Conservation (phyloP, 768 basidiomycete species). For the Tricholoma sp. region DNA sequence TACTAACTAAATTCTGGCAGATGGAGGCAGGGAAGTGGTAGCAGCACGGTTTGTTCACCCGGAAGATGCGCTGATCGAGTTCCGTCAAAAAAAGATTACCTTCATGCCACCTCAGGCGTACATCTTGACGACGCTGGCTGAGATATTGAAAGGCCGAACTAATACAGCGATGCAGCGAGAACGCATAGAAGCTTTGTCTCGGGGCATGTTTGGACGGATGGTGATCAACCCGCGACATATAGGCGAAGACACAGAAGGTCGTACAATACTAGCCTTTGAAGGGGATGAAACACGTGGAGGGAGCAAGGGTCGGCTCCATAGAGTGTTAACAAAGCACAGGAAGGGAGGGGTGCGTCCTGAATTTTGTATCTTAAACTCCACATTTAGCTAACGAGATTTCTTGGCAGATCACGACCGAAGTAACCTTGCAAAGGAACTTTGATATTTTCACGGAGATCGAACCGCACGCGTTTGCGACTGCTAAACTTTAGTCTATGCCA, state of each 20-base stretch:
- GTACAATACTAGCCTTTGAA: conserved; percentile 54
- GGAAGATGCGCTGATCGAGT: conserved; percentile 45
- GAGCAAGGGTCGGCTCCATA: conserved; percentile 52
- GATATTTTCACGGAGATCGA: conserved; percentile 57
- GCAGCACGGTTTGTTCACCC: conserved; percentile 65
- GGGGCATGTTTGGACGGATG: conserved; percentile 56
- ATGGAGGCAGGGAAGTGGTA: conserved; percentile 67
- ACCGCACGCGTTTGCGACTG: conserved; percentile 19
- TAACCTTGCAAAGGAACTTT: conserved; percentile 57
- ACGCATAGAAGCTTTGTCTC: conserved; percentile 41
- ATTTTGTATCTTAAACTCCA: background rate
- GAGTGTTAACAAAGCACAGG: conserved; percentile 43
- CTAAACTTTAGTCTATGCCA: conserved; percentile 24
- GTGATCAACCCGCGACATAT: conserved; percentile 47
- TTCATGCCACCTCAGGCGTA: conserved; percentile 78
- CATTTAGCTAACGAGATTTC: conserved; percentile 3
- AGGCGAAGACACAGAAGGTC: conserved; percentile 37
- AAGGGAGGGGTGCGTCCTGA: conserved; percentile 44
- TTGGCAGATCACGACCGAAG: conserved; percentile 43
- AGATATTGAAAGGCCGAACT: conserved; percentile 37
- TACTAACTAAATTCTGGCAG: conserved; percentile 20
- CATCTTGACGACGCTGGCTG: conserved; percentile 55
- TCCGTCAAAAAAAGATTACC: conserved; percentile 41
- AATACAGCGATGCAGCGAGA: conserved; percentile 43
- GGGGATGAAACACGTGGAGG: conserved; percentile 69